These are phyloP conservation scores for Trichoderma harzianum DNA, from an alignment of 2,329 filamentous ascomycete species.

Conservation along the genomic window DNA sequence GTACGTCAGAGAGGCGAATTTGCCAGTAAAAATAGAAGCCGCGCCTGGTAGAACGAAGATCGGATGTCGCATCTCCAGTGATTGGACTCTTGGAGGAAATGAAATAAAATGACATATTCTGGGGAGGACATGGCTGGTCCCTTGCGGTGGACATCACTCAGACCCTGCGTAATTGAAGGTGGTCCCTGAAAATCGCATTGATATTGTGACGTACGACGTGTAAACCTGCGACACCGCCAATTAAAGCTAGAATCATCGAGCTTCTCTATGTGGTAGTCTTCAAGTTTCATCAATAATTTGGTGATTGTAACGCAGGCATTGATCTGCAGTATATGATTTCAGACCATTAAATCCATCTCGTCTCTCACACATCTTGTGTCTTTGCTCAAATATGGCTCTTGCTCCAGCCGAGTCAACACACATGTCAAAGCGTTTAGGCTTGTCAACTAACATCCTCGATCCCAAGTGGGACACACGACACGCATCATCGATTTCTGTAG, in stretches of 20 bases:
- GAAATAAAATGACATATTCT: not conserved
- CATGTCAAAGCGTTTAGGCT: not conserved
- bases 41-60: not conserved
- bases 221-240: not conserved
- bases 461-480: not conserved
- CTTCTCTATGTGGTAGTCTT: not conserved
- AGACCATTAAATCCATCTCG: not conserved
- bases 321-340: not conserved
- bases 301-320: not conserved
- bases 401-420: not conserved
- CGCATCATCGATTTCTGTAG: not conserved
- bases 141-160: not conserved
- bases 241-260: not conserved
- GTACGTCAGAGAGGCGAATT: constrained; percentile 5
- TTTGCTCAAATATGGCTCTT: not conserved
- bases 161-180: not conserved
- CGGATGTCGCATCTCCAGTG: not conserved
- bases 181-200: constrained; percentile 10
- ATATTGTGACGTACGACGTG: not conserved
- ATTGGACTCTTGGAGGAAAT: not conserved
- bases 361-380: not conserved
- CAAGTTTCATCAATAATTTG: not conserved
- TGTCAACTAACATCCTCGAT: not conserved
- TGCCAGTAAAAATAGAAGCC: not conserved
- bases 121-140: not conserved